Evolutionary conservation across 2,329 filamentous ascomycete species (phyloP), one percentile per base, ranked within the genome.

Genomic region (Gliomastix tumulicola): DNA sequence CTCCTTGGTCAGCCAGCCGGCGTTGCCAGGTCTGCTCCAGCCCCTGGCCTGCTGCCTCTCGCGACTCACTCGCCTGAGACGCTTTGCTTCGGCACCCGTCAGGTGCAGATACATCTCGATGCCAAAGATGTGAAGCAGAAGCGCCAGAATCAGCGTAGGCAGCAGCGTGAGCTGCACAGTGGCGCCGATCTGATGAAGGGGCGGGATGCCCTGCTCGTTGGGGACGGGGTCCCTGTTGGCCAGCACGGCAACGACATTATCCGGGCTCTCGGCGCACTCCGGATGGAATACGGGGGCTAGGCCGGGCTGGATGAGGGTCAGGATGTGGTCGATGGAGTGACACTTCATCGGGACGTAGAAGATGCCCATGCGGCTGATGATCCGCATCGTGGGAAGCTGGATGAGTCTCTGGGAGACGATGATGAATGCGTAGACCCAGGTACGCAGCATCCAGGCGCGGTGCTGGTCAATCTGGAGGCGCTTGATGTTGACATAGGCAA

Each of bases 391-490:
- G 25, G 34, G 22, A 13, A 30, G 7, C 25, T 30, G 22, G n/a
- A 36, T 36, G n/a, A 36, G 34, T 22, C 34, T 22, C 32, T 34
- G 21, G 34, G 21, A 27, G 21, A 28, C 20, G 34, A 35, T 35
- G 21, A 35, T 19, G 22, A 28, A 35, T 20, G 22, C 21, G 34
- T 66, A 68, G 31, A 66, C 55, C 66, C 66, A 68, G 11, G 68
- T 60, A 9, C 74, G 50, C 15, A 79, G 48, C 74, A 79, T 79
- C 74, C 74, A 79, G 6, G 70, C 69, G 2, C 75, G 61, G 40
- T 79, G 75, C 47, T 78, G 66, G 17, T 77, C 71, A 36, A 82
- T 74, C 46, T 78, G 74, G 6, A 78, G 50, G 3, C 62, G 54
- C 50, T 71, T 76, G 51, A 80, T 68, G 42, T 76, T 77, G 47